Evolutionary conservation across 1,139 yeast genomes (phyloP).

Genomic region (Sugiyamaella sp.): DNA sequence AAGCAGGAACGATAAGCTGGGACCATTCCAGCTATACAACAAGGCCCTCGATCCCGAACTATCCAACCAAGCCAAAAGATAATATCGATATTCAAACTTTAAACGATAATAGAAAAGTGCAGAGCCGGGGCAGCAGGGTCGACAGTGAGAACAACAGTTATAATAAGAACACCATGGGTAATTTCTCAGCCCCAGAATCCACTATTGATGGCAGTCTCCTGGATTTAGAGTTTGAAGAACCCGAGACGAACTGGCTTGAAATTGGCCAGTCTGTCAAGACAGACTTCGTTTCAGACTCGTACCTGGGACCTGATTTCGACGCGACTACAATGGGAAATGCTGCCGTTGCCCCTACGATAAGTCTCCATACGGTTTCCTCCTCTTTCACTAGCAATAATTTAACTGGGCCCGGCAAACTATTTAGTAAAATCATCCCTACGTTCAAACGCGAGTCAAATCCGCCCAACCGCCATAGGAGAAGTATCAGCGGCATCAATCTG

Average conservation of each 20-base stretch:
- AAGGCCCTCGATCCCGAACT: neutral
- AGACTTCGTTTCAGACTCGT: neutral
- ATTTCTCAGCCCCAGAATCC: neutral
- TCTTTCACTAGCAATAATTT: neutral
- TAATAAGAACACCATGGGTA: neutral
- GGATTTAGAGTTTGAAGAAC: slow-evolving; percentile 15
- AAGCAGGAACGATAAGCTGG: neutral
- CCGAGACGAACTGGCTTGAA: slow-evolving; percentile 19
- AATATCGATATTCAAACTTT: neutral
- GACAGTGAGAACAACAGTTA: neutral
- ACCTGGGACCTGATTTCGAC: neutral
- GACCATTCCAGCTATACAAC: neutral
- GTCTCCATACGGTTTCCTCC: neutral
- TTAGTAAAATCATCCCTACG: slow-evolving; percentile 4
- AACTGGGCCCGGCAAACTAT: neutral
- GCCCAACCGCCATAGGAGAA: slow-evolving; percentile 1
- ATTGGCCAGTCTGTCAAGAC: slow-evolving; percentile 15
- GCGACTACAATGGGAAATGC: neutral
- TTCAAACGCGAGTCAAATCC: slow-evolving; percentile 7
- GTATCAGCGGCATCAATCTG: neutral
- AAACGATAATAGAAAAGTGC: neutral
- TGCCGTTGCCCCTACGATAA: neutral
- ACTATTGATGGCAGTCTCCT: neutral
- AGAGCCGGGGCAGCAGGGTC: neutral
- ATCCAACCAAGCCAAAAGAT: neutral